These are phyloP conservation scores for Talaromyces funiculosus DNA, from an alignment of 2,329 filamentous ascomycete genomes.

Conservation along the genomic window DNA sequence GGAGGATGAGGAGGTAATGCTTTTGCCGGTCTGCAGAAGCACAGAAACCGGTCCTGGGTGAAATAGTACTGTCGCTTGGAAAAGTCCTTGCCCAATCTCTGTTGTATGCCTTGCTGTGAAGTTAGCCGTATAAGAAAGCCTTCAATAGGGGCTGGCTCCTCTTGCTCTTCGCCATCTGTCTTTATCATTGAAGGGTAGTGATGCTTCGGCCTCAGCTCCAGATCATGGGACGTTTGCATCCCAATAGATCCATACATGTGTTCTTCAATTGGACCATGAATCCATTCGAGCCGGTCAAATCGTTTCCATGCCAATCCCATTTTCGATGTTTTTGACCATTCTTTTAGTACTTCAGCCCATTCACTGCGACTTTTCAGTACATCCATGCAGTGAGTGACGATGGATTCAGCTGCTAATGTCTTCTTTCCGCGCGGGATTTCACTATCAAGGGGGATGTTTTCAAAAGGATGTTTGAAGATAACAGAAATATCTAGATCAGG, in stretches of 20 bases:
- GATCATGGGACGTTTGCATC: constrained; percentile 61
- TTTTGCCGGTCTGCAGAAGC: constrained; percentile 57
- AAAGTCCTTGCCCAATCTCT: constrained; percentile 55
- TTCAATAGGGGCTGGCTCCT: constrained; percentile 59
- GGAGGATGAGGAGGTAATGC: constrained; percentile 56
- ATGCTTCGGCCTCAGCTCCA: constrained; percentile 59
- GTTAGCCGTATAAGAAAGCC: constrained; percentile 62
- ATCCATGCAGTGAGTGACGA: constrained; percentile 54
- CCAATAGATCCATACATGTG: constrained; percentile 65
- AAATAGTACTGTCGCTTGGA: constrained; percentile 63
- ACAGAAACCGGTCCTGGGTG: constrained; percentile 57
- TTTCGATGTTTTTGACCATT: constrained; percentile 54
- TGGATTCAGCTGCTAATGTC: constrained; percentile 50
- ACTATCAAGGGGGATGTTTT: constrained; percentile 40
- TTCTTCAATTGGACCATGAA: constrained; percentile 59
- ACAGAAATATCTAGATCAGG: constrained; percentile 58
- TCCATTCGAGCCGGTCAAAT: constrained; percentile 64
- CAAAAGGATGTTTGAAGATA: constrained; percentile 56
- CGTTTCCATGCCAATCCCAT: constrained; percentile 65
- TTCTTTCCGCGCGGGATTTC: constrained; percentile 48
- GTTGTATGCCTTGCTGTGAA: constrained; percentile 55
- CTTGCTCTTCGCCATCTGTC: constrained; percentile 37
- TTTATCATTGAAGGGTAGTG: constrained; percentile 55
- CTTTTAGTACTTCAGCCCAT: constrained; percentile 54
- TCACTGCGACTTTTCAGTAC: constrained; percentile 53